A percentile compares a stretch with the other conserved stretches of the same genome.
Evolutionary conservation across 495 filamentous ascomycete genomes (phyloP).

Genomic region (Barbatosphaeria neglecta): DNA sequence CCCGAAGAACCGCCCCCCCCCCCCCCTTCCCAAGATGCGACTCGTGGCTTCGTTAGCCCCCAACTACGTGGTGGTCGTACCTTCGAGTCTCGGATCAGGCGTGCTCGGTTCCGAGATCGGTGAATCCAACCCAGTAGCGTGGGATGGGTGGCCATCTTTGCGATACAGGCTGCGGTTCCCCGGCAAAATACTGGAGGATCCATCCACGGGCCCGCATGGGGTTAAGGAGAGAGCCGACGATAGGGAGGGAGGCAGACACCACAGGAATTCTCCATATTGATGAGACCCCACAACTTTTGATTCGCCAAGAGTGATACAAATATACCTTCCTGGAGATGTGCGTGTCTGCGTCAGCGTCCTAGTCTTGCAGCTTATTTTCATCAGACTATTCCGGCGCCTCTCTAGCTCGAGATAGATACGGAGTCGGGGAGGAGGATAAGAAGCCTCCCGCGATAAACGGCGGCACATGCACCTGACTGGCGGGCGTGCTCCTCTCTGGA

Average conservation of each 20-base stretch:
- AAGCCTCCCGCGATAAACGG: too few species aligned
- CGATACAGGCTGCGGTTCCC: not conserved
- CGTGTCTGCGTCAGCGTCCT: not conserved
- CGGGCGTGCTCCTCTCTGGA: too few species aligned
- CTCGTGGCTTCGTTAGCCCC: too few species aligned
- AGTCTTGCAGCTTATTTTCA: not conserved
- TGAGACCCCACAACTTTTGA: not conserved
- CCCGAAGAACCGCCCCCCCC: too few species aligned
- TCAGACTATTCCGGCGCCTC: too few species aligned
- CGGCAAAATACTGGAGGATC: not conserved
- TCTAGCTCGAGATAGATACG: too few species aligned
- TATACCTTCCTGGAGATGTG: not conserved
- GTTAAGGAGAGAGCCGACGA: not conserved
- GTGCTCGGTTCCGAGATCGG: not conserved
- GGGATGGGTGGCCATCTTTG: not conserved
- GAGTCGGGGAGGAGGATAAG: too few species aligned
- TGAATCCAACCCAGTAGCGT: not conserved
- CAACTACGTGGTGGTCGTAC: not conserved
- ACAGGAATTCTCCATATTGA: conserved; percentile 1
- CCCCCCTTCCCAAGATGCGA: too few species aligned
- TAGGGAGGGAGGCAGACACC: not conserved
- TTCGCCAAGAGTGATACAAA: not conserved
- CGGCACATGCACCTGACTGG: too few species aligned
- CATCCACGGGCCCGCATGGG: too few species aligned
- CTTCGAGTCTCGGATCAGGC: not conserved